phyloP scores from a whole-genome alignment of 2,329 filamentous ascomycete species.

The Zasmidium citrigriseum region DNA sequence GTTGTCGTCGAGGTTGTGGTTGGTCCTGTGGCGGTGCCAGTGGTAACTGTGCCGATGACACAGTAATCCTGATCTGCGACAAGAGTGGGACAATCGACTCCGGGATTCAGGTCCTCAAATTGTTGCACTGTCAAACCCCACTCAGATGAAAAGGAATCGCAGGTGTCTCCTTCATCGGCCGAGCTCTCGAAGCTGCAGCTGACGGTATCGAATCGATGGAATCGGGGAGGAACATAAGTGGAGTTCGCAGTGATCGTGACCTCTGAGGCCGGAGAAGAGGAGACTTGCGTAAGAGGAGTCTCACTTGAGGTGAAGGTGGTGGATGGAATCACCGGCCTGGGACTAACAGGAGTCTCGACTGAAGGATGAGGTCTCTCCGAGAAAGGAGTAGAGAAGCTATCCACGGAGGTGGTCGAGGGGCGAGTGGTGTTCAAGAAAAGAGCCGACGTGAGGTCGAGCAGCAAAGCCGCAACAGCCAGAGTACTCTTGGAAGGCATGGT shows the following conservation, averaged over 20 bases:
- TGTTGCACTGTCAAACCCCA: neutral
- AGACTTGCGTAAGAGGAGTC: neutral
- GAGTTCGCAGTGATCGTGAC: neutral
- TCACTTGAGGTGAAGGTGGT: too few species aligned
- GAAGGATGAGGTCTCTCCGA: neutral
- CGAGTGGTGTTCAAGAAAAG: neutral
- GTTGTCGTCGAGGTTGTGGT: neutral
- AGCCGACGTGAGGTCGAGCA: neutral
- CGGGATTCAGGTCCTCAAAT: neutral
- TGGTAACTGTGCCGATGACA: neutral
- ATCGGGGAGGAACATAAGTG: neutral
- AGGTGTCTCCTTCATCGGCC: neutral
- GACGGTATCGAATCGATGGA: neutral
- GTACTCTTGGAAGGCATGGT: neutral
- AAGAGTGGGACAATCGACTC: neutral
- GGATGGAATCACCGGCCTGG: too few species aligned
- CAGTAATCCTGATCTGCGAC: neutral
- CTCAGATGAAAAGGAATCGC: neutral
- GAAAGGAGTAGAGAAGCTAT: neutral
- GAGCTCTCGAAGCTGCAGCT: neutral
- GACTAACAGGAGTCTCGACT: neutral
- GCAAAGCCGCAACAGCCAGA: neutral
- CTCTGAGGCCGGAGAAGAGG: neutral
- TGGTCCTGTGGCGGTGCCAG: neutral
- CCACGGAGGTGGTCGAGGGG: neutral